Base-by-base conservation (phyloP, 352 stramenopile species). In the Pythium volutum region DNA sequence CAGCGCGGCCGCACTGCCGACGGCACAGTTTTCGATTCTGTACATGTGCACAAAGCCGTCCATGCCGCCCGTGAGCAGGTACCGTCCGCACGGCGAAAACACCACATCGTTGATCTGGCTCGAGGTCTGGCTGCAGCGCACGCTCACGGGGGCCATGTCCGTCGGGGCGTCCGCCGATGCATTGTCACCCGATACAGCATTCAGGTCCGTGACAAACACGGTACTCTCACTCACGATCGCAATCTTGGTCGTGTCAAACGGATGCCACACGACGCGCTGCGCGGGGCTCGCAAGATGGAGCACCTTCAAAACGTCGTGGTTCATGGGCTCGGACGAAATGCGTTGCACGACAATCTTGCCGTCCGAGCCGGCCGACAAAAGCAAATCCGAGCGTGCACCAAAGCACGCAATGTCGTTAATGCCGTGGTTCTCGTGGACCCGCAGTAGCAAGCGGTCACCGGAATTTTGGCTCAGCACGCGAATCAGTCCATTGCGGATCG, bases 41-140 rank as follows among this genome's bases (percentile, higher is more conserved):
- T 93, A 94, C 10, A 94, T 77, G 70, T 91, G 82, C 33, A 94
- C 85, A 52, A 89, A 80, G 1, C 84, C 84, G 68, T 94, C 84
- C 26, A 69, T 84, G 3, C 83, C 79, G 59, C 78, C 84, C 15
- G 82, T 91, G 34, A 94, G 53, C 27, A 94, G 62, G 27, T 74
- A 72, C 20, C 84, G 72, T 8, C 63, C 84, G 34, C 72, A 75
- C 10, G 74, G 72, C 9, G 82, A 86, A 58, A 94, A 92, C n/a
- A 79, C 71, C 10, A 89, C 75, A 55, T 92, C 84, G 57, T 92
- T 88, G 51, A 94, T 89, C 62, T 87, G 71, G 23, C 76, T 76
- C 45, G 77, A 67, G 23, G 81, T 85, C 50, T 92, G 82, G 38
- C 62, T 69, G 62, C 84, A 94, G 18, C 86, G 70, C 25, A 94